Conservation (phyloP, 164 flowering plant species). For the Tinospora cordifolia region DNA sequence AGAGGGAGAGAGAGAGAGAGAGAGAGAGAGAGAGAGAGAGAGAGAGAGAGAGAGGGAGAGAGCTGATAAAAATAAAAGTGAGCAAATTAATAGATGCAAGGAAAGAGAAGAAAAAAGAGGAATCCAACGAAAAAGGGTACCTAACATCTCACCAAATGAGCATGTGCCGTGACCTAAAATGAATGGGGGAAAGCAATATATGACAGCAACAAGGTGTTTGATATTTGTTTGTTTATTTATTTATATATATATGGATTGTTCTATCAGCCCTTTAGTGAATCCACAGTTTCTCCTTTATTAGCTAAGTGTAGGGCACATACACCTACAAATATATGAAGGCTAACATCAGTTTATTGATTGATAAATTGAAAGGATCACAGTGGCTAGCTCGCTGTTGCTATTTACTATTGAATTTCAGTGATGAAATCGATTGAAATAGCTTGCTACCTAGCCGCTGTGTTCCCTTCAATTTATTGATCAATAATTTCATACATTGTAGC, state of each 20-base stretch:
- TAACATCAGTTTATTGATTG: no score
- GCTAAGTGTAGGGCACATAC: not conserved
- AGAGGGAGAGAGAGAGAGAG: no score
- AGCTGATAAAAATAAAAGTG: no score
- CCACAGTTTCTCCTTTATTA: not conserved
- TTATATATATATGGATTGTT: not conserved
- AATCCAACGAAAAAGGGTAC: not conserved
- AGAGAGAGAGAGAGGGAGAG: no score
- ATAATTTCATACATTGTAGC: not conserved
- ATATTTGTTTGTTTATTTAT: not conserved
- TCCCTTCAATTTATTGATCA: not conserved
- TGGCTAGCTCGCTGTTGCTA: no score
- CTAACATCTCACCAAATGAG: slow-evolving; percentile 3
- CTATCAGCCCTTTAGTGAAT: not conserved
- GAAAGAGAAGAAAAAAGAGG: not conserved
- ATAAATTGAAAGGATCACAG: no score
- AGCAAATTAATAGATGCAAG: not conserved
- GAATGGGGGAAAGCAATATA: not conserved
- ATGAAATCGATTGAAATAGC: no score
- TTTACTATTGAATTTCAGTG: no score
- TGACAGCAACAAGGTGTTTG: slow-evolving; percentile 1
- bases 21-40: no score
- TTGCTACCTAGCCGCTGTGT: not conserved
- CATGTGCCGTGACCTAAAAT: slow-evolving; percentile 5
- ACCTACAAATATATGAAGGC: not conserved